These are phyloP conservation scores for Aspergillus melleus DNA, from an alignment of 2,329 filamentous ascomycete species.

Conservation along the genomic window DNA sequence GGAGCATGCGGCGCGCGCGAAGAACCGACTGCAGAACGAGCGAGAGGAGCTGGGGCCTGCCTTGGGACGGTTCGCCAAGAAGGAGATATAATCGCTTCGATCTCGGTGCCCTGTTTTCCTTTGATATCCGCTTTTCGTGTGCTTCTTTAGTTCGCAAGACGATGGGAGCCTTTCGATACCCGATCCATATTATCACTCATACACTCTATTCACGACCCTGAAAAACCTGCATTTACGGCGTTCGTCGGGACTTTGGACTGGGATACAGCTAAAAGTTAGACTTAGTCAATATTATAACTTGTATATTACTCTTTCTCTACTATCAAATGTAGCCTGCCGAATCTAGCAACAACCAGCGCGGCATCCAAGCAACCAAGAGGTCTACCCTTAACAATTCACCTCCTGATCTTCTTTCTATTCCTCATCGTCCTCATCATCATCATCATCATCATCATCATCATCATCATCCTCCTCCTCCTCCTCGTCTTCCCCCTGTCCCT, in stretches of 20 bases:
- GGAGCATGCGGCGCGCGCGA: slow-evolving; percentile 65
- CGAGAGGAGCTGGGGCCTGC: slow-evolving; percentile 80
- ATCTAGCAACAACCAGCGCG: no score
- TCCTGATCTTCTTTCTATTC: no score
- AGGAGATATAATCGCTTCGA: slow-evolving; percentile 40
- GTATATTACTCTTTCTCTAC: not conserved
- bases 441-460: no score
- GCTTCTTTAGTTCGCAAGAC: not conserved
- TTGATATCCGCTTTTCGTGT: slow-evolving; percentile 8
- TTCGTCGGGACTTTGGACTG: not conserved
- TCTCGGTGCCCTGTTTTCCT: not conserved
- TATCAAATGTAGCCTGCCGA: not conserved
- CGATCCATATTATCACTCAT: slow-evolving; percentile 1
- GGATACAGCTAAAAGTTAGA: not conserved
- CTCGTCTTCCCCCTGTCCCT: no score
- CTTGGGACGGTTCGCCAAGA: slow-evolving; percentile 79
- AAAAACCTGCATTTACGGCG: slow-evolving; percentile 5
- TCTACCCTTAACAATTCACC: no score
- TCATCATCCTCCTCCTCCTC: no score
- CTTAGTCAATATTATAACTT: not conserved
- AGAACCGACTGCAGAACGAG: slow-evolving; percentile 66
- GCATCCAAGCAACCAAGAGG: no score
- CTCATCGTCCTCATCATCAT: no score
- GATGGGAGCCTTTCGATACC: slow-evolving; percentile 18
- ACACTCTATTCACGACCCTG: not conserved